Conservation (phyloP, 208 protist genomes). For the Histomonas meleagridis region DNA sequence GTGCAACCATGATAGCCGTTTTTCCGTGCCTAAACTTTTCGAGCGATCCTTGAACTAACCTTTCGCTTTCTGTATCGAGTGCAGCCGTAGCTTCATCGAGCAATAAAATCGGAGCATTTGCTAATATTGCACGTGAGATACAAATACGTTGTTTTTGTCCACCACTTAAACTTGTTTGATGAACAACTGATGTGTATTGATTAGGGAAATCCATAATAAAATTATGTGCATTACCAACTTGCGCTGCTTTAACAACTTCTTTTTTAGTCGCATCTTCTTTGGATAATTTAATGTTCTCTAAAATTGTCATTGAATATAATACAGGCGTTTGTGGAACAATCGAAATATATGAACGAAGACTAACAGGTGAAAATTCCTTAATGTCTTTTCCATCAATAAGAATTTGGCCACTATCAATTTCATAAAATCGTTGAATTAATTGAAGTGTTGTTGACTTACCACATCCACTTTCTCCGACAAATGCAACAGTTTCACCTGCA, state of each 20-base stretch:
- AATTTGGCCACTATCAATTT: neutral
- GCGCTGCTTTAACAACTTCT: constrained; percentile 49
- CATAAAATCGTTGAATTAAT: constrained; percentile 16
- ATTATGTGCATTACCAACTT: constrained; percentile 52
- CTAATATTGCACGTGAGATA: neutral
- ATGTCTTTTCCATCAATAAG: neutral
- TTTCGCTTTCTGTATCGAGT: neutral
- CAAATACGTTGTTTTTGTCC: constrained; percentile 24
- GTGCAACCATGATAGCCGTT: neutral
- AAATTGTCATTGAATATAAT: constrained; percentile 52
- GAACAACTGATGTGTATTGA: constrained; percentile 39
- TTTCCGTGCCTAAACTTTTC: neutral
- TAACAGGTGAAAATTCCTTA: neutral
- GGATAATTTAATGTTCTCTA: constrained; percentile 54
- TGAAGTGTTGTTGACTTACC: constrained; percentile 4
- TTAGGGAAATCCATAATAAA: constrained; percentile 49
- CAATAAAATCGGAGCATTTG: neutral
- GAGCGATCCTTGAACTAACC: neutral
- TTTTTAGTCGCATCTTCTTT: constrained; percentile 35
- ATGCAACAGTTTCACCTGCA: constrained; percentile 3
- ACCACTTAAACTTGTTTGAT: neutral
- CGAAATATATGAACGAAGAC: constrained; percentile 36
- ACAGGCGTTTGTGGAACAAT: constrained; percentile 52
- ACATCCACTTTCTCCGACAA: constrained; percentile 13
- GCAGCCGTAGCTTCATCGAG: constrained; percentile 33